These are phyloP conservation scores for Alternaria rosae DNA, from an alignment of 2,329 filamentous ascomycete species.

Conservation along the genomic window DNA sequence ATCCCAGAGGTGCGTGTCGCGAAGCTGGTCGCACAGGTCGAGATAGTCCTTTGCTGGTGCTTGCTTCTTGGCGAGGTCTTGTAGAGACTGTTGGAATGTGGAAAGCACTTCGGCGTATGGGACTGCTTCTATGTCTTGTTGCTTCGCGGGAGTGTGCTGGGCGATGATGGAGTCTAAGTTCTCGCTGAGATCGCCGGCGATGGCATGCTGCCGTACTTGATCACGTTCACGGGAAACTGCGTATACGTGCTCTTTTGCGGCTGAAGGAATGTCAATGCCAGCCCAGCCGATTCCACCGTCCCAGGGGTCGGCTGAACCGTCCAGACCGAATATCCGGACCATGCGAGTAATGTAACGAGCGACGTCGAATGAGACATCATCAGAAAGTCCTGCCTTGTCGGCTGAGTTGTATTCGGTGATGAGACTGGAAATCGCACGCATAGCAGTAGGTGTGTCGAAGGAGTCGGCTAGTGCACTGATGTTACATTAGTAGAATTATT, in stretches of 20 bases:
- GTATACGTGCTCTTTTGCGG: conserved; percentile 67
- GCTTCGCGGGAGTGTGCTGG: conserved; percentile 36
- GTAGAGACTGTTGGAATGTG: conserved; percentile 68
- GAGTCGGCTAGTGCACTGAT: conserved; percentile 76
- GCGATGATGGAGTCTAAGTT: conserved; percentile 50
- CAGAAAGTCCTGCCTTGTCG: conserved; percentile 50
- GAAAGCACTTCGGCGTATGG: conserved; percentile 59
- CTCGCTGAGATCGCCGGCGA: conserved; percentile 49
- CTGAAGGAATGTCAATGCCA: conserved; percentile 68
- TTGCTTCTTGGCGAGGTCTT: conserved; percentile 58
- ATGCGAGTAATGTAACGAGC: conserved; percentile 85
- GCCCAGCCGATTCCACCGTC: conserved; percentile 67
- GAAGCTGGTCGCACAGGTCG: conserved; percentile 72
- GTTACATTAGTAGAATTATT: neutral
- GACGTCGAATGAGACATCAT: conserved; percentile 60
- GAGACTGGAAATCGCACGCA: conserved; percentile 79
- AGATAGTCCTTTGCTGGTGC: conserved; percentile 75
- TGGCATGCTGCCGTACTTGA: conserved; percentile 63
- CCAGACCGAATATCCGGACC: conserved; percentile 83
- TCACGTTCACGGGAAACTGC: conserved; percentile 66
- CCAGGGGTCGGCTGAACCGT: conserved; percentile 60
- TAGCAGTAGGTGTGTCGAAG: conserved; percentile 82
- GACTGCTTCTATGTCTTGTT: conserved; percentile 41
- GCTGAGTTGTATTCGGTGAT: conserved; percentile 77
- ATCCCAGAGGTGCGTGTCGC: conserved; percentile 81